Base-by-base conservation (phyloP, 495 filamentous ascomycete genomes). In the Neurospora sp. region DNA sequence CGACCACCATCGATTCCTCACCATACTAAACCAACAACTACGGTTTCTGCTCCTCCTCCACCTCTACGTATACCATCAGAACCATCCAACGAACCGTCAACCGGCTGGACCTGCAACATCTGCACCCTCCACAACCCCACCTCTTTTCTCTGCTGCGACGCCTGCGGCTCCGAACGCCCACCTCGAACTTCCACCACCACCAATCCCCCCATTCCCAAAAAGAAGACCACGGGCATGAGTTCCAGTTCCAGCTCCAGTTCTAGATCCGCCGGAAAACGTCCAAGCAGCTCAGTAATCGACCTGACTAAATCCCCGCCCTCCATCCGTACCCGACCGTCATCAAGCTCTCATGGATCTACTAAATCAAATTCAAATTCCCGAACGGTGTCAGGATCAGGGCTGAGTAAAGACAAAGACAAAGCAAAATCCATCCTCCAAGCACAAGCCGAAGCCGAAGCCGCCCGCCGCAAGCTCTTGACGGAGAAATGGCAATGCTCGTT, bases 91-190 rank as follows among this genome's bases (percentile, higher is more conserved):
- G 74, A 20, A 6, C 35, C 35, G 16, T 66, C 54, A 31, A 59
- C n/a, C 7, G 74, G 75, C 31, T 98, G 95, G 95, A 85, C 86
- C 12, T 98, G 95, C 75, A 84, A 84, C 27, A 85, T 89, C 40
- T 97, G 95, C 78, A 98, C 95, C 0, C 86, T 96, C n/a, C 88
- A 90, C 70, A 98, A 98, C 77, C 90, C 92, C 4, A 74, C 86
- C 38, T 87, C 81, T 31, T 93, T 85, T 75, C 84, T 92, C 11
- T 87, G 85, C 76, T 98, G 94, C 79, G 94, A 94, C 76, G 93
- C 89, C 3, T 98, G 94, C 78, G 89, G 86, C 7, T 82, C 84
- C 1, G 90, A 93, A 78, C 86, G 92, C 59, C 86, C 90, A 0
- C 84, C 82, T 66, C 54, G 14, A 27, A 35, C 6, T 66, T 31